Conservation (phyloP, 129 eudicot species). For the Daucus carota region DH1_v3.0 NC_030382.2:26606501-26607000, state of each 20-base stretch:
- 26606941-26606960: too few relatives aligned
- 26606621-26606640: neutral
- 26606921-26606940: too few relatives aligned
- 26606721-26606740: neutral
- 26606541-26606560: too few relatives aligned
- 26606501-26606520: too few relatives aligned
- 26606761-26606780: conserved; percentile 3
- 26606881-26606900: neutral
- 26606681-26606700: neutral
- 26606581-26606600: neutral
- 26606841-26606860: neutral
- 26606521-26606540: too few relatives aligned
- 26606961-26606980: too few relatives aligned
- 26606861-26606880: neutral
- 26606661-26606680: neutral
- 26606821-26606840: neutral
- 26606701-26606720: neutral
- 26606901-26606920: neutral
- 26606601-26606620: neutral
- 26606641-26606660: too few relatives aligned
- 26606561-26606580: too few relatives aligned
- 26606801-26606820: neutral
- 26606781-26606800: neutral
- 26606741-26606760: neutral
- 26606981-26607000: too few relatives aligned